Base-by-base conservation (phyloP, 129 eudicot genomes). In the Flaveria sonorensis region DNA sequence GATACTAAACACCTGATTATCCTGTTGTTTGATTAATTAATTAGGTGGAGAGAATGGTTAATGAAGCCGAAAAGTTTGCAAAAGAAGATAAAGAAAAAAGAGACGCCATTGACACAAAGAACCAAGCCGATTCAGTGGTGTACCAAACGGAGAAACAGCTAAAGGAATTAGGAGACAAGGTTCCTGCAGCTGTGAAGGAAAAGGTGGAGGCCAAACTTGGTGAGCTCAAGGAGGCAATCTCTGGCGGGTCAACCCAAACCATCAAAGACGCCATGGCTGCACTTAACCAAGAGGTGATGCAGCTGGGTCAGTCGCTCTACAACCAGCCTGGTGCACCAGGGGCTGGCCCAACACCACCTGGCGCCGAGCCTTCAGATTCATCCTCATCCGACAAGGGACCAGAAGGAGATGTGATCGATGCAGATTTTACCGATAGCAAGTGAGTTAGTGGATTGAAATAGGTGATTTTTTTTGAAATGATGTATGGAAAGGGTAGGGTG, bases 261-360 rank as follows among this genome's bases (percentile, higher is more conserved):
- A 94, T 91, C 0, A 94, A 94, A 78, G 99, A 94, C n/a, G 88
- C 99, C 55, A 91, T 94, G 90, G 85, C 93, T 75, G 97, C 99
- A 6, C 89, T 94, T 8, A 91, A 94, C 79, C 93, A 91, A 78
- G 99, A 94, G 79, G 99, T 94, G 13, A 94, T 94, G 99, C 97
- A 94, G 73, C 85, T 94, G 11, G 99, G 99, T 10, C 96, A 91
- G 77, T 91, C 99, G 5, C 96, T 95, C 0, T 95, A 95, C 77
- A 89, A 92, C 81, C 97, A 95, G 82, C 97, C 92, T 0, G 95
- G 95, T 24, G 95, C 88, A 42, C 82, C 85, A 15, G 83, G 83
- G 26, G 93, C 84, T 32, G 96, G 93, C 14, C 91, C 98, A 10
- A 39, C 97, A 19, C 87, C 91, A 2, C 87, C 76, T 6, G 88